These are phyloP conservation scores for Ogataea chonburiensis DNA, from an alignment of 805 yeast species.

Conservation along the genomic window DNA sequence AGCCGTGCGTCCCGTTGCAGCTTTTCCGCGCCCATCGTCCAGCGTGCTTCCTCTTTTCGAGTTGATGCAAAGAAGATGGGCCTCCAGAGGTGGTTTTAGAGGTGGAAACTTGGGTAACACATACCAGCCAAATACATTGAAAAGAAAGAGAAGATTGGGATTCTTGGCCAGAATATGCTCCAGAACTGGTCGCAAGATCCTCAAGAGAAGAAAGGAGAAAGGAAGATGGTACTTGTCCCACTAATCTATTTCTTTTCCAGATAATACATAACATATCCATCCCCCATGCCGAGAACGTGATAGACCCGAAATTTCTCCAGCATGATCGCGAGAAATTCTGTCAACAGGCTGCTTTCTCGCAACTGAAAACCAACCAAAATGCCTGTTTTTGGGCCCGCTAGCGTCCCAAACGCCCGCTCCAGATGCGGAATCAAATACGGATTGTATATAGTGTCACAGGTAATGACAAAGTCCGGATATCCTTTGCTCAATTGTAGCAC, in stretches of 20 bases:
- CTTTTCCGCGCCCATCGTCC: constrained; percentile 21
- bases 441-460: constrained; percentile 68
- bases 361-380: constrained; percentile 51
- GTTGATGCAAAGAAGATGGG: constrained; percentile 33
- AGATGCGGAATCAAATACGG: constrained; percentile 54
- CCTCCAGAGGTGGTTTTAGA: constrained; percentile 60
- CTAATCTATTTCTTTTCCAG: constrained; percentile 34
- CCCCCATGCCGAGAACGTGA: constrained; percentile 35
- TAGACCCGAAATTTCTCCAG: constrained; percentile 36
- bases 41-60: constrained; percentile 20
- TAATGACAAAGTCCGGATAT: constrained; percentile 49
- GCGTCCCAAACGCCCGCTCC: constrained; percentile 39
- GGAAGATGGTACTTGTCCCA: constrained; percentile 94
- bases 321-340: constrained; percentile 41
- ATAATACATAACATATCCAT: constrained; percentile 49
- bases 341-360: constrained; percentile 50
- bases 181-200: constrained; percentile 71
- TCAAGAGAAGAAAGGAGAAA: constrained; percentile 76
- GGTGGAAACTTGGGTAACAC: constrained; percentile 93
- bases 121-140: constrained; percentile 88
- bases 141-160: constrained; percentile 87
- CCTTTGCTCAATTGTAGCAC: constrained; percentile 8
- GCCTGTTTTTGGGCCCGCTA: constrained; percentile 37
- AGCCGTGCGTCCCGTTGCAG: constrained; percentile 2
- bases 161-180: constrained; percentile 81